Base-by-base conservation (phyloP, 345 rosid genomes). In the Moricandia moricandioides region DNA sequence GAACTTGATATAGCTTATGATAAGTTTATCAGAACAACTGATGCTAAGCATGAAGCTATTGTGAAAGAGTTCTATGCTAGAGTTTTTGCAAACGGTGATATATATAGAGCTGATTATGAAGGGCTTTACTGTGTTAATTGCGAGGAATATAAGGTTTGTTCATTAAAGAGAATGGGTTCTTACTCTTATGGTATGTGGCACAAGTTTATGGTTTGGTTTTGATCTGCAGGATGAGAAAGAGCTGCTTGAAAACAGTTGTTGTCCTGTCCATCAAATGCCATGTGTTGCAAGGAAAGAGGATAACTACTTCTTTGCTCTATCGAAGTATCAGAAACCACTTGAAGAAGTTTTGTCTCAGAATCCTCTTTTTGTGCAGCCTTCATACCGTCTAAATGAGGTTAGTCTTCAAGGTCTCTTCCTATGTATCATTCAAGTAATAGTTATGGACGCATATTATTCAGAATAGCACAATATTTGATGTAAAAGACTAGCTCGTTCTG, bases 41-140 rank as follows among this genome's bases (percentile, higher is more conserved):
- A 94, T 69, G 78, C 88, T 39, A 91, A 89, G 72, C 98, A 91
- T 76, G 92, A 91, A 85, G 88, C 92, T 0, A 89, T 89, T 39
- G 98, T 91, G 8, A 84, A 88, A 80, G 96, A 91, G 80, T 91
- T 93, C 67, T 93, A 93, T 65, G 81, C 89, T n/a, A 81, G 85
- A 51, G 93, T 91, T 74, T 90, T 91, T 67, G 93, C 87, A 33
- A 89, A 85, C 9, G 96, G 89, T 52, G 96, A 94, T 80, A 94
- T 94, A 69, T 93, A 94, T 70, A 81, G 82, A 74, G 92, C 92
- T 63, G 95, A 91, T 80, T 94, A 94, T 31, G 97, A 89, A 78
- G 98, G 98, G 1, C 84, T 89, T 30, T 93, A 93, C 82, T 93
- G 98, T 84, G 84, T 93, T 68, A 93, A 91, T 82, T 93, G 96